Base-by-base conservation (phyloP, 129 eudicot genomes). In the Centrapalus pauciflorus region DNA sequence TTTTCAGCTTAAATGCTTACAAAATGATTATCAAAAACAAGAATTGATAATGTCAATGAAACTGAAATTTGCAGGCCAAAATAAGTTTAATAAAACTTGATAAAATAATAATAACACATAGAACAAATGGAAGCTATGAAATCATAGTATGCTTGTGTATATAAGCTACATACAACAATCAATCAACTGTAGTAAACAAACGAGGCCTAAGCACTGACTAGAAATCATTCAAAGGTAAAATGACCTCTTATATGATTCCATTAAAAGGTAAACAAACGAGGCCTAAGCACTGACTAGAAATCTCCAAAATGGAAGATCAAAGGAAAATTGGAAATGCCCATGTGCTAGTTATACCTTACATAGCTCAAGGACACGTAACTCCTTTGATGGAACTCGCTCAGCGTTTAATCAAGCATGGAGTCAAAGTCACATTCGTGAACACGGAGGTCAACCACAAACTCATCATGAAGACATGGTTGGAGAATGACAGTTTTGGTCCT, bases 281-380 rank as follows among this genome's bases (percentile, higher is more conserved):
- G n/a, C n/a, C n/a, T n/a, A n/a, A n/a, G n/a, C n/a, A n/a, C n/a
- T n/a, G n/a, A 37, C 4, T 2, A 9, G 28, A 14, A 5, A 65
- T 17, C n/a, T n/a, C n/a, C 16, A 8, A n/a, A 10, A 43, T 65
- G 12, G 6, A 14, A 14, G 11, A 34, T 13, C 7, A 11, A 43
- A 74, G 5, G 5, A 5, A 37, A 7, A 76, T 59, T 75, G 68
- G 48, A 10, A 76, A 60, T n/a, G 75, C 75, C 29, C 90, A 84
- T 65, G 69, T 63, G 40, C 2, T 84, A 30, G 51, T 38, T 61
- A 5, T 61, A 61, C 86, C 86, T 23, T 77, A 55, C 58, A 76
- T 84, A 13, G 77, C 71, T 0, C 86, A 84, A 41, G 90, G 90
- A 26, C 84, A 78, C 60, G 76, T 84, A 65, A 58, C 78, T 37